Evolutionary conservation across 805 yeast species (phyloP).

Genomic region (Saccharomyces kudriavzevii): DNA sequence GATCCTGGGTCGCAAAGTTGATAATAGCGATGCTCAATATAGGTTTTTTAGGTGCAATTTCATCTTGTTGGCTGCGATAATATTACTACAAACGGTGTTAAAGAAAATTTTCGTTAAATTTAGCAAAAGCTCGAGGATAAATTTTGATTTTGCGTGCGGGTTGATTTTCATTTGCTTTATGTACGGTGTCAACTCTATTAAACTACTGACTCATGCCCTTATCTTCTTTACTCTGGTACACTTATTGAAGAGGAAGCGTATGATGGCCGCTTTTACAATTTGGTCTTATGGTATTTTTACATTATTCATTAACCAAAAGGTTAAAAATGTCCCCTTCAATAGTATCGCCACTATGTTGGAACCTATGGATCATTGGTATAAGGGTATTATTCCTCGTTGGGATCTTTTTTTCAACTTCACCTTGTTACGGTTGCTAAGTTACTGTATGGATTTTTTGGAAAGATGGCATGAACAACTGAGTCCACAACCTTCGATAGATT

Average conservation of each 20-base stretch:
- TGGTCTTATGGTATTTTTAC: conserved; percentile 75
- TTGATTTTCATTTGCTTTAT: conserved; percentile 53
- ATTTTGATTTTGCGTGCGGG: conserved; percentile 66
- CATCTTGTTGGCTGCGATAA: conserved; percentile 47
- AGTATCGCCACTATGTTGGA: conserved; percentile 33
- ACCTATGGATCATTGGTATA: conserved; percentile 48
- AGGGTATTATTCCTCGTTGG: conserved; percentile 81
- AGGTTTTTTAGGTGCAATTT: conserved; percentile 74
- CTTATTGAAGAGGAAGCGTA: conserved; percentile 20
- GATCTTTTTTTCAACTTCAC: conserved; percentile 90
- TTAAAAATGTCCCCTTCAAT: conserved; percentile 44
- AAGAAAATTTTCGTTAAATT: conserved; percentile 32
- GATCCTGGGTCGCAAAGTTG: conserved; percentile 81
- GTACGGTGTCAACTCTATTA: conserved; percentile 66
- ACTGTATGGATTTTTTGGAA: conserved; percentile 61
- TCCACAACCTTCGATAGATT: conserved; percentile 12
- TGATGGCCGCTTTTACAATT: conserved; percentile 36
- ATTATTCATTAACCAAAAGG: conserved; percentile 65
- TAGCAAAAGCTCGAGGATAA: conserved; percentile 33
- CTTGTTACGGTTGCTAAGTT: conserved; percentile 71
- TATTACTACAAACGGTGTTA: conserved; percentile 42
- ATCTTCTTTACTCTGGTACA: conserved; percentile 36
- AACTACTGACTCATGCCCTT: conserved; percentile 47
- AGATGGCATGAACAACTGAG: conserved; percentile 39
- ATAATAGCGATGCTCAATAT: conserved; percentile 83